Percentiles rank a stretch among this genome's conserved stretches.
Evolutionary conservation across 23 red algal species (phyloP).

Genomic region (Gracilaria domingensis): DNA sequence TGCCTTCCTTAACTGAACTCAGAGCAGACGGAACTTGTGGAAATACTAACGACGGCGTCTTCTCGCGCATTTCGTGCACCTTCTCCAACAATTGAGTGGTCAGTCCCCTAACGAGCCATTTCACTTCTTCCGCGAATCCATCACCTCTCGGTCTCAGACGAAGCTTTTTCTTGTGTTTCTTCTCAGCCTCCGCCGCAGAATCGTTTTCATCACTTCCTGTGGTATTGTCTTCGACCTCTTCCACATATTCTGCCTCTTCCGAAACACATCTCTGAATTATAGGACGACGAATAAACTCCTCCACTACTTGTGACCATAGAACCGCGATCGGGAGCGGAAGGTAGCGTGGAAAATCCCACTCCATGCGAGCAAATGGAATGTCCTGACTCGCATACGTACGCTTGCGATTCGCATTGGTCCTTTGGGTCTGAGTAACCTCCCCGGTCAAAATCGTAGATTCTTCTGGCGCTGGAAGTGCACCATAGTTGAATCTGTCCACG

Average conservation of each 20-base stretch:
- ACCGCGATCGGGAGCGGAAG: conserved; percentile 70
- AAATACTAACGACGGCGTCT: conserved; percentile 53
- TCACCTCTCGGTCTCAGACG: conserved; percentile 51
- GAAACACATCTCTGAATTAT: conserved; percentile 41
- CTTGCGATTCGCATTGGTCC: not conserved
- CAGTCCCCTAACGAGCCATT: conserved; percentile 31
- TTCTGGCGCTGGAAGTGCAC: conserved; percentile 76
- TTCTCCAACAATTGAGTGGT: conserved; percentile 62
- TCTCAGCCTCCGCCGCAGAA: not conserved
- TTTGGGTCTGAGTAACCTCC: conserved; percentile 48
- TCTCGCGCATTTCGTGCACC: conserved; percentile 74
- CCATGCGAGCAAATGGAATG: conserved; percentile 65
- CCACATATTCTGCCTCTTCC: conserved; percentile 9
- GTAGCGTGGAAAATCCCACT: conserved; percentile 83
- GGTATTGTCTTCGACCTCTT: not conserved
- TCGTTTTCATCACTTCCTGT: conserved; percentile 18
- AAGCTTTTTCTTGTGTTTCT: conserved; percentile 8
- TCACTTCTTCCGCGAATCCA: conserved; percentile 69
- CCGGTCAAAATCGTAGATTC: conserved; percentile 73
- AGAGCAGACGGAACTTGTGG: conserved; percentile 54
- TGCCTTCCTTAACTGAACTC: not conserved
- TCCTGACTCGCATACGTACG: conserved; percentile 52
- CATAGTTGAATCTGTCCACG: conserved; percentile 87
- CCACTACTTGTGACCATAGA: conserved; percentile 73
- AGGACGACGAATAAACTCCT: conserved; percentile 75